Evolutionary conservation across 441 rosid species (phyloP).

Genomic region (Aleurites moluccanus): DNA sequence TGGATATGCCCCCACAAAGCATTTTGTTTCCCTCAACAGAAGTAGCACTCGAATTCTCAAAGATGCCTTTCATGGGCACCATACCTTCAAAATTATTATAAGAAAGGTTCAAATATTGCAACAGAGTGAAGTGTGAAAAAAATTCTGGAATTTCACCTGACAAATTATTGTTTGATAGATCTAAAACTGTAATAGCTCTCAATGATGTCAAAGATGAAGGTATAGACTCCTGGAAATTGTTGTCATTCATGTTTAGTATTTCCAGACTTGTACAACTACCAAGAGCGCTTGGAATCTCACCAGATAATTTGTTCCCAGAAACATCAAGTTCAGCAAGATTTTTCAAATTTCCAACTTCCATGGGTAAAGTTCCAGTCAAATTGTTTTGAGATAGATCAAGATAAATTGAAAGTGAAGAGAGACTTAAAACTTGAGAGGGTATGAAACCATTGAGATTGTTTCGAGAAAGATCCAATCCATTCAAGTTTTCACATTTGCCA

Average conservation of each 20-base stretch:
- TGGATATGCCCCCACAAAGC: slow-evolving; percentile 8
- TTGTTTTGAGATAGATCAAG: not conserved
- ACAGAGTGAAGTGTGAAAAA: not conserved
- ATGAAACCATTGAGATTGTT: slow-evolving; percentile 17
- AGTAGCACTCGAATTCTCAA: slow-evolving; percentile 14
- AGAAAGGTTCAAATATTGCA: not conserved
- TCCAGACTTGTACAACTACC: slow-evolving; percentile 1
- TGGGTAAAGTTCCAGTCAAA: not conserved
- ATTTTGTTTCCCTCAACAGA: slow-evolving; percentile 13
- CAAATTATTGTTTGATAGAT: not conserved
- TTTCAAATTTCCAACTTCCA: slow-evolving; percentile 11
- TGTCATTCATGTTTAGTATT: not conserved
- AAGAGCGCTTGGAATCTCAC: slow-evolving; percentile 9
- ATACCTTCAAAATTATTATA: not conserved
- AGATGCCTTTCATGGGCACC: slow-evolving; percentile 1
- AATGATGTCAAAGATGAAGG: not conserved
- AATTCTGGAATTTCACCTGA: slow-evolving; percentile 11
- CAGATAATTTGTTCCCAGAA: slow-evolving; percentile 1
- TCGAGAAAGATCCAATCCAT: not conserved
- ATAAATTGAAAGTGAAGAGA: not conserved
- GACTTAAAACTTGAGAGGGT: not conserved
- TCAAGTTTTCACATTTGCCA: slow-evolving; percentile 25
- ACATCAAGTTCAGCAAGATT: not conserved
- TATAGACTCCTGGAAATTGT: not conserved
- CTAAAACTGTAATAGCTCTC: not conserved